phyloP scores from a whole-genome alignment of 139 green algal species.

The Axilococcus clingmanii region DNA sequence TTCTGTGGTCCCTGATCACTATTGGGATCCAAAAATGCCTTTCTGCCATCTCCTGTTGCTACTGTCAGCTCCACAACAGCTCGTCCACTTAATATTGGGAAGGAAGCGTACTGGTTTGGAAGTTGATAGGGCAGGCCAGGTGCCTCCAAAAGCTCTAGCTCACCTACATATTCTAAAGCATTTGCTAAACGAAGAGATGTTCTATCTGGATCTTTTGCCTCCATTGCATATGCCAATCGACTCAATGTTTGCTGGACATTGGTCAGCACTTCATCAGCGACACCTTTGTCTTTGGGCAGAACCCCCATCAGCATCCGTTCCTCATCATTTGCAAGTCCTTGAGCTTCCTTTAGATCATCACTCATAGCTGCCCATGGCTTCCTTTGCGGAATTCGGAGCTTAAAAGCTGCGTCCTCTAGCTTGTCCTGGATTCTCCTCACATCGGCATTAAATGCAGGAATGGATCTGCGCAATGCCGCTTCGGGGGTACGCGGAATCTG shows the following conservation, averaged over 20 bases:
- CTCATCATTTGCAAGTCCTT: slow-evolving; percentile 8
- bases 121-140: slow-evolving; percentile 55
- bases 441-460: slow-evolving; percentile 69
- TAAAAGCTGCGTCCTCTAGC: slow-evolving; percentile 53
- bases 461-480: slow-evolving; percentile 53
- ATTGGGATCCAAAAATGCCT: slow-evolving; percentile 11
- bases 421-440: slow-evolving; percentile 39
- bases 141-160: slow-evolving; percentile 70
- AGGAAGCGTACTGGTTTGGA: slow-evolving; percentile 28
- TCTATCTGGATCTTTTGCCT: slow-evolving; percentile 29
- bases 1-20: slow-evolving; percentile 18
- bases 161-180: slow-evolving; percentile 41
- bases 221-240: slow-evolving; percentile 16
- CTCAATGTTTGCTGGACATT: slow-evolving; percentile 21
- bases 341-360: slow-evolving; percentile 24
- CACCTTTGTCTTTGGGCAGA: slow-evolving; percentile 3
- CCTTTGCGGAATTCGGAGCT: slow-evolving; percentile 74
- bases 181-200: slow-evolving; percentile 28
- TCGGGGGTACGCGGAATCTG: slow-evolving; percentile 50
- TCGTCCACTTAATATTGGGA: slow-evolving; percentile 39
- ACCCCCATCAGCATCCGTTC: slow-evolving; percentile 31
- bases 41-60: slow-evolving; percentile 6
- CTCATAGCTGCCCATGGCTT: slow-evolving; percentile 73
- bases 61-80: slow-evolving; percentile 42
- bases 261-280: slow-evolving; percentile 6